Percentiles rank a stretch among this genome's conserved stretches.
These are phyloP conservation scores for Mycena latifolia DNA, from an alignment of 768 basidiomycete genomes.

Conservation along the genomic window DNA sequence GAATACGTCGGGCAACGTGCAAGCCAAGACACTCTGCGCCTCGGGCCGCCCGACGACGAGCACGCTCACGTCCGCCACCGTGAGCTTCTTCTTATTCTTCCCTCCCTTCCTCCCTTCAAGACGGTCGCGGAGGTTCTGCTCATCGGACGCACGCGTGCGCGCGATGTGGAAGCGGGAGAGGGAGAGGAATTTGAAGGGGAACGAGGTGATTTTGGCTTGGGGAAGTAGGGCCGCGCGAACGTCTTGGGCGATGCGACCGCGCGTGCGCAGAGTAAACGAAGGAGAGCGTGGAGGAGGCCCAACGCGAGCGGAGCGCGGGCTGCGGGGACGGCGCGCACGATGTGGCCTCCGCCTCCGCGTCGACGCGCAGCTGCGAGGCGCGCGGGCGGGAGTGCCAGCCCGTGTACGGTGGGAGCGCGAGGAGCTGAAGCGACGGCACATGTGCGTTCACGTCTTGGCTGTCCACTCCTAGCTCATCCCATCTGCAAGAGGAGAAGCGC, in stretches of 20 bases:
- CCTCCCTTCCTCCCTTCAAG: background rate
- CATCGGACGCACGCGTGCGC: background rate
- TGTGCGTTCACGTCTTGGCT: too few species aligned
- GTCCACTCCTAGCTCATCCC: too few species aligned
- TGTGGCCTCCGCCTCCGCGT: too few species aligned
- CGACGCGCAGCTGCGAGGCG: slow-evolving; percentile 5
- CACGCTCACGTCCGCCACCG: background rate
- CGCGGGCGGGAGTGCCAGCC: slow-evolving; percentile 12
- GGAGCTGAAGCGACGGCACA: too few species aligned
- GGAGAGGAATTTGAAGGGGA: background rate
- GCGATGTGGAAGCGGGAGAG: too few species aligned
- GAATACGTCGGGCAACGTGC: background rate
- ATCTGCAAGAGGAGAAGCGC: too few species aligned
- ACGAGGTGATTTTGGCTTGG: background rate
- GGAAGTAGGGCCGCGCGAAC: slow-evolving; percentile 7
- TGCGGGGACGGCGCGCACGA: background rate
- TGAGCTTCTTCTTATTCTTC: background rate
- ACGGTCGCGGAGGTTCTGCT: background rate
- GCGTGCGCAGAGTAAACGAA: background rate
- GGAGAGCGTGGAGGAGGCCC: slow-evolving; percentile 56
- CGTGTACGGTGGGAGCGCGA: slow-evolving; percentile 5
- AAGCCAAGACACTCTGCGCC: background rate
- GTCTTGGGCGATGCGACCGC: background rate
- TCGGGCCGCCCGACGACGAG: background rate
- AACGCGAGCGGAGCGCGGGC: slow-evolving; percentile 54